Base-by-base conservation (phyloP, 2,329 filamentous ascomycete genomes). In the Fusarium armeniacum region DNA sequence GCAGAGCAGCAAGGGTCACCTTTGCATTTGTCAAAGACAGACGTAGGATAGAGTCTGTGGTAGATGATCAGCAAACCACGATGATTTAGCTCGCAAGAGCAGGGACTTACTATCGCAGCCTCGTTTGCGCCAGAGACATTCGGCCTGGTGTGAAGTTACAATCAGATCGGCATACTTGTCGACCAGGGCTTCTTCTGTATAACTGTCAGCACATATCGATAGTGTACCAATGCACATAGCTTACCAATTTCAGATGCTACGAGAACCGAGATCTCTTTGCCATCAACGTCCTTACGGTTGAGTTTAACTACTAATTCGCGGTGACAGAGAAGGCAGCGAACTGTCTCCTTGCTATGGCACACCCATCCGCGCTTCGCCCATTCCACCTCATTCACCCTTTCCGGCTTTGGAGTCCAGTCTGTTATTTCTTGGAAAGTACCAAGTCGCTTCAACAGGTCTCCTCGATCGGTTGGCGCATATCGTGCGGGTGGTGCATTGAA, bases 341-440 rank as follows among this genome's bases (percentile, higher is more conserved):
- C 93, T 6, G 92, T 92, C 79, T 97, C 94, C 69, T 90, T 89
- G 73, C 91, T 91, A 46, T 91, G 89, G 75, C 95, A 98, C 6
- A 91, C 85, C 95, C 96, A 99, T 1, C 95, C 95, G 62, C 92
- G 85, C 83, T 95, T 97, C 1, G 94, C 94, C 96, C 96, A 99
- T 78, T 94, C 91, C 10, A 98, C 90, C 80, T 98, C 96, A 76
- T 89, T 93, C 73, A 98, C 90, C 35, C 85, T 85, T 54, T 94
- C 88, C 0, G 96, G 94, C 78, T 98, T 98, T 0, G 93, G 92
- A n/a, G 92, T 91, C 95, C 95, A 99, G 77, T 92, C 88, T 56
- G 93, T 96, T 49, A 98, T 90, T 71, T 95, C 93, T 76, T 95
- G 92, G 77, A 97, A 99, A 0, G 93, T 97, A 64, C 91, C 91